Base-by-base conservation (phyloP, 306 rosid species). In the Begonia peltatifolia region DNA sequence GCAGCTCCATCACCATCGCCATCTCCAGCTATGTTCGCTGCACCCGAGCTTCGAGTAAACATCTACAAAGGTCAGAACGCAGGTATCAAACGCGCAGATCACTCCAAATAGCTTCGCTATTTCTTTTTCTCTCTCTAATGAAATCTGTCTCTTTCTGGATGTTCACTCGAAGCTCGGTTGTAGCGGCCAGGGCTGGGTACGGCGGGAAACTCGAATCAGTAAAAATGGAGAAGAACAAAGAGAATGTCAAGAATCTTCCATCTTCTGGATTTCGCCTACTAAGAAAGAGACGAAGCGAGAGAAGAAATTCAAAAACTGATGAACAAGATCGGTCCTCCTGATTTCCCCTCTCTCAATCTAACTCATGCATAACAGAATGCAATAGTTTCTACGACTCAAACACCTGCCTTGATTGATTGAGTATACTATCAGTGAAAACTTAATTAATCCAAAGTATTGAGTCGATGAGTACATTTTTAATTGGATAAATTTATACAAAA, bases 231-330 rank as follows among this genome's bases (percentile, higher is more conserved):
- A 77, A 63, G 60, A 66, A 52, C 42, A 68, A 66, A 43, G 82
- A 72, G 69, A 66, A 60, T 9, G 18, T 68, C 48, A 66, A 49
- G 30, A 49, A 63, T 14, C 48, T 82, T 12, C 2, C 54, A 63
- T 35, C 72, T 72, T 18, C 63, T 89, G 12, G 43, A 72, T 10
- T 44, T 55, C 47, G 75, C 84, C 4, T 49, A 41, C 52, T 50
- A 74, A 56, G 95, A 89, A 54, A 69, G 85, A 65, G 89, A 80
- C 5, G 85, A 84, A 60, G 87, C 89, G 1, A 78, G 62, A 53
- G 54, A 63, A 22, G 76, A 80, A 62, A 67, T 89, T 9, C 72
- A 69, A 9, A 79, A 66, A 13, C 53, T 74, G 8, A 9, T 61
- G 52, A 71, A 56, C 63, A 71, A 62, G 14, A 25, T 73, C 2